Base-by-base conservation (phyloP, 2,329 filamentous ascomycete species). In the Tolypocladium capitatum region DNA sequence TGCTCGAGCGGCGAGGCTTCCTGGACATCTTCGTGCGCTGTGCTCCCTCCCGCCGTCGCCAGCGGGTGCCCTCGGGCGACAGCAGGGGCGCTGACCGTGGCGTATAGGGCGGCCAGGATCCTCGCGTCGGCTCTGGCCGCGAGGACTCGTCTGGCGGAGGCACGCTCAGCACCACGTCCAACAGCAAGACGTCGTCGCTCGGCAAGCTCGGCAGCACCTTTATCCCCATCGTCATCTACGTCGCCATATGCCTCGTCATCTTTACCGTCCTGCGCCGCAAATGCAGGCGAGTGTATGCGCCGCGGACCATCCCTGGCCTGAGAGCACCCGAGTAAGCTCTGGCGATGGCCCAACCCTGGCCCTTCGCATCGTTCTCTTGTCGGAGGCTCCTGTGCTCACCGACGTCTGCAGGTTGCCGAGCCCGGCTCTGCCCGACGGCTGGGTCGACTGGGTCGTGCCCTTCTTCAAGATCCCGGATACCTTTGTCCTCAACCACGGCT, bases 401-500 rank as follows among this genome's bases (percentile, higher is more conserved):
- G 0, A 16, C 40, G 30, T n/a, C 28, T n/a, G 5, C 34, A 20
- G 40, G 34, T 11, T 41, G 13, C 41, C 48, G 11, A 46, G 45
- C 30, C 45, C 48, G 6, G 14, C 33, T 21, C 43, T 44, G n/a
- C 78, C 82, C 3, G 70, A 62, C 27, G 82, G 83, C 47, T 62
- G 80, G 42, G 68, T 85, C 56, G 78, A 83, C 55, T 89, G 84
- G 84, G 64, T 88, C 49, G 66, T 67, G 10, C 69, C 75, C 13
- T 85, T 87, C 66, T 83, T 78, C 68, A 76, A 75, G 56, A 75
- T 78, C 40, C 75, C 76, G 4, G 90, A 97, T 62, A 81, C 81
- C 36, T 88, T 86, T 59, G 80, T 90, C 27, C 78, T 97, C 21
- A 86, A 92, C 59, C 88, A 95, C 68, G 87, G 91, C 62, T 94